Base-by-base conservation (phyloP, 257 asterid species). In the Scutellaria baicalensis region DNA sequence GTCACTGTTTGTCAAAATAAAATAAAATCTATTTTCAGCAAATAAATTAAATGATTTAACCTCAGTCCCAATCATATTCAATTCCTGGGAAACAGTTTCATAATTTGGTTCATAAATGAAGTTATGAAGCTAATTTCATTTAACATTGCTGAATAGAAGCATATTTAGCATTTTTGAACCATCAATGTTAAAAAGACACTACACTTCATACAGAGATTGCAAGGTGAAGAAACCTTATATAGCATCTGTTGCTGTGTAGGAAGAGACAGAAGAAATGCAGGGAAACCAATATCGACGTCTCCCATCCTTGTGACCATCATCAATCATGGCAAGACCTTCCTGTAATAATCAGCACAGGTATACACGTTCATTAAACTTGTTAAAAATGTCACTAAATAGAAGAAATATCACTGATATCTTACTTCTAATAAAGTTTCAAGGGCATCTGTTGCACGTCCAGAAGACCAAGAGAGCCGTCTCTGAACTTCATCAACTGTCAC, bases 321-420 rank as follows among this genome's bases (percentile, higher is more conserved):
- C 97, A 39, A 89, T 81, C 95, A 91, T 89, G 16, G 97, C 95
- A 73, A 91, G 94, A 31, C 97, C 95, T 75, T 82, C 97, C 97
- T 91, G 87, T 59, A 58, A 80, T 54, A 72, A 65, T 48, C 76
- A 56, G 56, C 44, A 59, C n/a, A 58, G 42, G 23, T 48, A 43
- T n/a, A 17, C 6, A 27, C 70, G 66, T 54, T 56, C 54, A 43
- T 10, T 60, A 40, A 39, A 40, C 33, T 13, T 49, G 33, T 23
- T 9, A 6, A 9, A 20, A 64, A 6, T 9, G 6, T 59, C 13
- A 69, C 49, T 14, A 67, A 45, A 23, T 67, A 49, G 43, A 70
- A 60, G 43, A 42, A 70, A 44, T 2, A 14, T 33, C 68, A 55
- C 35, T 73, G 18, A 31, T n/a, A 23, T 78, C 87, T 78, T 85